phyloP scores from a whole-genome alignment of 495 filamentous ascomycete genomes.

The Neurospora sp. region DNA sequence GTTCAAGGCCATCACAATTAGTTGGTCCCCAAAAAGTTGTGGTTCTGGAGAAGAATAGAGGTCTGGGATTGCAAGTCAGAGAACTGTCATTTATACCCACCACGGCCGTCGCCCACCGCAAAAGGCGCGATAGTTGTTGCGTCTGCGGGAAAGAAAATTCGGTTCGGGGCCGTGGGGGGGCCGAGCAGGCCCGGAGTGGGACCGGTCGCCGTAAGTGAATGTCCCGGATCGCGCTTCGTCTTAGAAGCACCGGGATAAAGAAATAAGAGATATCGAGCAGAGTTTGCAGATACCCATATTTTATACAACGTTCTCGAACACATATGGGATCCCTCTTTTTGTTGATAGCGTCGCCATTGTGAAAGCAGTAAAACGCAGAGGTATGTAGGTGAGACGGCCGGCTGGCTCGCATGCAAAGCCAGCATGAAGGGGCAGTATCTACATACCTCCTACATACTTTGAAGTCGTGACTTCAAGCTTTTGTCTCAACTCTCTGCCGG shows the following conservation, averaged over 20 bases:
- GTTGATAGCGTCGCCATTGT: no score
- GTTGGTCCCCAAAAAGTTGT: neutral
- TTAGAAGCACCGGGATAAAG: neutral
- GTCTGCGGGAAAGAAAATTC: neutral
- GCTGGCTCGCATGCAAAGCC: neutral
- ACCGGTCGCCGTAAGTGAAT: neutral
- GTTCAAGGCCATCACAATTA: neutral
- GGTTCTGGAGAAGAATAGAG: neutral
- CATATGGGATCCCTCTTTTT: neutral
- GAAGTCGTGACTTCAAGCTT: neutral
- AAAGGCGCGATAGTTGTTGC: neutral
- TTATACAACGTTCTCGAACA: no score
- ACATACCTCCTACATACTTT: neutral
- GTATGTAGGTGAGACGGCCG: neutral
- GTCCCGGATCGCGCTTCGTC: neutral
- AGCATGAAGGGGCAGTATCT: neutral
- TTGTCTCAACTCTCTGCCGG: neutral
- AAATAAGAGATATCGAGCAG: neutral
- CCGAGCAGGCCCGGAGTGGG: neutral
- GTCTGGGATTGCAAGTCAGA: no score
- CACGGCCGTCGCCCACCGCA: neutral
- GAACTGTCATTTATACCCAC: no score
- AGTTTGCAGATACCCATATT: no score
- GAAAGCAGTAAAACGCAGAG: neutral
- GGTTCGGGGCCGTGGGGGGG: neutral